A percentile compares a stretch with the other conserved stretches of the same genome.
Conservation (phyloP, 2,329 filamentous ascomycete genomes). For the Graphilbum ipis-grandicollis region DNA sequence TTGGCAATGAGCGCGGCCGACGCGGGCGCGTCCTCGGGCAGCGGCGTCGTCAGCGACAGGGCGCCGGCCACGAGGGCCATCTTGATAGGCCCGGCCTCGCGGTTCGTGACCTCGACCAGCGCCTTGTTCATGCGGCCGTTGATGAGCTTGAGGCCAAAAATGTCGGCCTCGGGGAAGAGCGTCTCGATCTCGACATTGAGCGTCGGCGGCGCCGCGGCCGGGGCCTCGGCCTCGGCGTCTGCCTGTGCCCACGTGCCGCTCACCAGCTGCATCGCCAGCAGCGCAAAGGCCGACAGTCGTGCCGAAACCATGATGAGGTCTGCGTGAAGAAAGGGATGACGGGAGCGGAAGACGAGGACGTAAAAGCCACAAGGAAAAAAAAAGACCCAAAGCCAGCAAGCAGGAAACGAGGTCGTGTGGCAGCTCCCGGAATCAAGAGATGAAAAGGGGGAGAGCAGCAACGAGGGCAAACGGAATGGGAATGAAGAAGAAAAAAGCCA, state of each 20-base stretch:
- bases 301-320: conserved; percentile 57
- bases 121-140: conserved; percentile 79
- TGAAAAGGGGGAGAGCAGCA: neutral
- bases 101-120: conserved; percentile 67
- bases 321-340: no score
- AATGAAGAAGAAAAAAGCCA: neutral
- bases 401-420: no score
- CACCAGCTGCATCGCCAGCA: conserved; percentile 53
- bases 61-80: conserved; percentile 63
- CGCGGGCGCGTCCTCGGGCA: conserved; percentile 28
- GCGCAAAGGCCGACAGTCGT: conserved; percentile 52
- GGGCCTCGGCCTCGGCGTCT: conserved; percentile 28
- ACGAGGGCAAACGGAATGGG: neutral
- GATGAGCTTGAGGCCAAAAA: conserved; percentile 89
- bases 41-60: conserved; percentile 40
- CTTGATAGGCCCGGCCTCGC: conserved; percentile 58
- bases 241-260: conserved; percentile 41
- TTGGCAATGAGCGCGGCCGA: conserved; percentile 57
- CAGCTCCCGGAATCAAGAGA: no score
- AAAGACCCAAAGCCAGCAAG: conserved; percentile 8
- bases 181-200: conserved; percentile 49
- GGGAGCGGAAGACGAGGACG: conserved; percentile 1
- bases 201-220: conserved; percentile 5
- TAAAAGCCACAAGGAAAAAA: conserved; percentile 1
- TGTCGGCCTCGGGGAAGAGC: conserved; percentile 52